Percentiles rank a stretch among this genome's conserved stretches.
phyloP scores from a whole-genome alignment of 2,329 filamentous ascomycete species.

The Hymenoscyphus scutula region DNA sequence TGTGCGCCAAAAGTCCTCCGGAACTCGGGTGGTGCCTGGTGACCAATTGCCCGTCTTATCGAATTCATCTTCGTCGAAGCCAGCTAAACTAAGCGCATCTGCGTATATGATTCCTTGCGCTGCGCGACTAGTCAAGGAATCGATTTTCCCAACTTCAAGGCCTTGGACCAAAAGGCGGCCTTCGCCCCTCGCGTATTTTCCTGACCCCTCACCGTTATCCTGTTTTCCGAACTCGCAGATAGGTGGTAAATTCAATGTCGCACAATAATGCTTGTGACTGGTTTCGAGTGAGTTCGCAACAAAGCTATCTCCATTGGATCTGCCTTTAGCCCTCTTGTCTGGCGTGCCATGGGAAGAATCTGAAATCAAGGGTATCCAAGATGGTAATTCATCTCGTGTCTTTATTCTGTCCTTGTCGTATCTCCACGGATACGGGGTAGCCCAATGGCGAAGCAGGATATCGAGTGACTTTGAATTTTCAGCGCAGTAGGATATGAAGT shows the following conservation, averaged over 20 bases:
- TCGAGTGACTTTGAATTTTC: slow-evolving; percentile 1
- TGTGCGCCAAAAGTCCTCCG: slow-evolving; percentile 1
- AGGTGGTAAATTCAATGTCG: background rate
- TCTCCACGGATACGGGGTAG: too few relatives aligned
- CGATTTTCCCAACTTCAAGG: background rate
- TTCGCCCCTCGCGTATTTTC: background rate
- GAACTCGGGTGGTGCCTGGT: background rate
- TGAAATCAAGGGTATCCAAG: background rate
- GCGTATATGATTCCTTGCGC: background rate
- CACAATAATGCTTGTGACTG: slow-evolving; percentile 1
- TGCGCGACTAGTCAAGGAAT: background rate
- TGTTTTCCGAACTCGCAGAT: background rate
- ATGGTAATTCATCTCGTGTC: background rate
- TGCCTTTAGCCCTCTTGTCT: background rate
- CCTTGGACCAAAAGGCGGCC: background rate
- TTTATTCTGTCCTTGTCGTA: too few relatives aligned
- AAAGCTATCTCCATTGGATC: slow-evolving; percentile 1
- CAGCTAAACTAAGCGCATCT: background rate
- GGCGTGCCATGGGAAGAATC: slow-evolving; percentile 1
- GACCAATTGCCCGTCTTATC: background rate
- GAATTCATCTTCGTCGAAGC: background rate
- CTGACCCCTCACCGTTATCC: background rate
- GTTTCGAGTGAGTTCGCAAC: background rate
- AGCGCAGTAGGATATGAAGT: background rate
- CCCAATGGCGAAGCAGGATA: slow-evolving; percentile 3